A percentile compares a stretch with the other conserved stretches of the same genome.
Conservation (phyloP, 1,139 yeast species). For the Petasospora fabianii region DNA sequence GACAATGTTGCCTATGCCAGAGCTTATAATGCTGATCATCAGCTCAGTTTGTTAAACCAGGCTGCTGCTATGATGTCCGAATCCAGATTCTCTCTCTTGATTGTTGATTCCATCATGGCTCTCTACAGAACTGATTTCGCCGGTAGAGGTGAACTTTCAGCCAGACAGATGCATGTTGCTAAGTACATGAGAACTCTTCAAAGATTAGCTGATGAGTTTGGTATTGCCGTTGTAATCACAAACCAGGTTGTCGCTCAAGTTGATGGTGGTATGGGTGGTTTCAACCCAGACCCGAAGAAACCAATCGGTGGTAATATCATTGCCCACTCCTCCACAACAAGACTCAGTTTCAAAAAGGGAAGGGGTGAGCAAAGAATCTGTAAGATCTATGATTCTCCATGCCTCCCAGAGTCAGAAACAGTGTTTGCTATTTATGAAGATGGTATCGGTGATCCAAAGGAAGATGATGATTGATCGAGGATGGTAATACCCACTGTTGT, state of each 20-base stretch:
- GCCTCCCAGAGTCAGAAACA: conserved; percentile 92
- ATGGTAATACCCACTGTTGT: no score
- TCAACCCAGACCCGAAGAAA: conserved; percentile 96
- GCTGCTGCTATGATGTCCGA: conserved; percentile 98
- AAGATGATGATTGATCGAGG: conserved; percentile 58
- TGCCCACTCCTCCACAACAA: conserved; percentile 94
- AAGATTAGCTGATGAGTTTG: conserved; percentile 94
- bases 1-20: conserved; percentile 97
- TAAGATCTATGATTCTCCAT: conserved; percentile 91
- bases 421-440: conserved; percentile 95
- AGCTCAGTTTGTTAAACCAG: conserved; percentile 75
- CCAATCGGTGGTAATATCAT: conserved; percentile 98
- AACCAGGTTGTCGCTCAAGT: conserved; percentile 98
- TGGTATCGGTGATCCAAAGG: conserved; percentile 93
- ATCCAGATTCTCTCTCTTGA: conserved; percentile 73
- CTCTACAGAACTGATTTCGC: conserved; percentile 91
- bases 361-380: conserved; percentile 90
- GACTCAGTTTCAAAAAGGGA: conserved; percentile 86
- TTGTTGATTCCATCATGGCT: conserved; percentile 96
- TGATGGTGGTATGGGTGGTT: conserved; percentile 84
- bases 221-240: conserved; percentile 96
- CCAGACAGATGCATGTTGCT: conserved; percentile 93
- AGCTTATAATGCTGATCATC: conserved; percentile 97
- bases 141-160: conserved; percentile 95
- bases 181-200: conserved; percentile 89